Evolutionary conservation across 2,329 filamentous ascomycete species (phyloP), one percentile per base, ranked within the genome.

Genomic region (Monilinia laxa): DNA sequence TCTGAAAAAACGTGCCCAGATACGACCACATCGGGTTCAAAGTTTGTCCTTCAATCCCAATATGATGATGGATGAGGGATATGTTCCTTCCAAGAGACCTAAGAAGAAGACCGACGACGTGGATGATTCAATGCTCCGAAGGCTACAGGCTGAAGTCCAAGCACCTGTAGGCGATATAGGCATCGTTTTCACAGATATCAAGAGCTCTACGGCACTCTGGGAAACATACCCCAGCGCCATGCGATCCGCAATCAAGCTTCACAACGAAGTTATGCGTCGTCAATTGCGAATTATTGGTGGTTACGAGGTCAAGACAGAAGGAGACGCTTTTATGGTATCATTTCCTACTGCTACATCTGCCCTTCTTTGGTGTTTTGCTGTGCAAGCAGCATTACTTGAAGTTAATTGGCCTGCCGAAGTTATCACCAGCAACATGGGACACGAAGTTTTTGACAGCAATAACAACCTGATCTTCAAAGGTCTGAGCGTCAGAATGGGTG

Each of bases 271-370:
- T 56, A 96, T 99, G 90, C 90, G 95, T 71, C 87, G 95, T 66
- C 94, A 98, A 76, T 82, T 99, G 72, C 89, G 95, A 62, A 90
- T 93, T 70, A 96, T 97, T 73, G 95, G 95, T 75, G 95, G 95
- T 1, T 99, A 97, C 76, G 95, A 99, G 80, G 95, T 99, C 78
- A 99, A 99, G 83, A 99, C 95, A 23, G 95, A 99, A 91, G 95
- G 95, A 72, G 95, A 99, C 79, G 95, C 95, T 11, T 99, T 99
- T 75, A 98, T 99, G 93, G 95, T 99, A 42, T 96, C 94, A 12
- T 99, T 99, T 79, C 92, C 93, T 1, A 98, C 95, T 0, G 93
- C 95, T 2, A 98, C 95, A 1, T 95, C 93, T 11, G 95, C 95
- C 6, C 81, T 99, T 59, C 84, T 99, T 10, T 99, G 95, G 95